Conservation (phyloP, 305 asterid species). For the Fraxinus floribunda region DNA sequence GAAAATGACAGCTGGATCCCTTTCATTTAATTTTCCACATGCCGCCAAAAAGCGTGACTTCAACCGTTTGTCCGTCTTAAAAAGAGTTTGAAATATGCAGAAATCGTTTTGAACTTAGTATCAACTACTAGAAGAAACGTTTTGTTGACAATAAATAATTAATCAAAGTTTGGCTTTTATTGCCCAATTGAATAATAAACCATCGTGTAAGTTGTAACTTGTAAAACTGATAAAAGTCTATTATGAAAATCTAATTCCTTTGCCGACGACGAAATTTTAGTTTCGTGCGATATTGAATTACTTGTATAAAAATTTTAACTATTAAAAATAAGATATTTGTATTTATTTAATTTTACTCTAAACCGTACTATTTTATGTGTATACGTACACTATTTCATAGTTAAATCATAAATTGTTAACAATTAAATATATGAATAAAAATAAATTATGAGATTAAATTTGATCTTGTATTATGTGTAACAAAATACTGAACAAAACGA, state of each 20-base stretch:
- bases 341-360: too few species aligned
- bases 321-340: neutral
- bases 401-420: neutral
- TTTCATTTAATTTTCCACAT: slow-evolving; percentile 8
- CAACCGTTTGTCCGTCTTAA: slow-evolving; percentile 16
- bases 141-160: slow-evolving; percentile 31
- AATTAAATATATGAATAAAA: neutral
- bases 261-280: neutral
- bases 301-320: too few species aligned
- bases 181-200: neutral
- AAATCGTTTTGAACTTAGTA: neutral
- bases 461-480: neutral
- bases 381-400: neutral
- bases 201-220: neutral
- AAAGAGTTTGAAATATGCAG: slow-evolving; percentile 28
- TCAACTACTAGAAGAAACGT: slow-evolving; percentile 5
- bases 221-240: neutral
- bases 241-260: neutral
- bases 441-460: too few species aligned
- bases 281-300: neutral
- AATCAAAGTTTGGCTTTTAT: neutral
- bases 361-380: neutral
- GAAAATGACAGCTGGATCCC: slow-evolving; percentile 25
- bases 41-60: slow-evolving; percentile 16
- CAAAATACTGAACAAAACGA: neutral